These are phyloP conservation scores for Thyridium curvatum DNA, from an alignment of 2,329 filamentous ascomycete species.

Conservation along the genomic window DNA sequence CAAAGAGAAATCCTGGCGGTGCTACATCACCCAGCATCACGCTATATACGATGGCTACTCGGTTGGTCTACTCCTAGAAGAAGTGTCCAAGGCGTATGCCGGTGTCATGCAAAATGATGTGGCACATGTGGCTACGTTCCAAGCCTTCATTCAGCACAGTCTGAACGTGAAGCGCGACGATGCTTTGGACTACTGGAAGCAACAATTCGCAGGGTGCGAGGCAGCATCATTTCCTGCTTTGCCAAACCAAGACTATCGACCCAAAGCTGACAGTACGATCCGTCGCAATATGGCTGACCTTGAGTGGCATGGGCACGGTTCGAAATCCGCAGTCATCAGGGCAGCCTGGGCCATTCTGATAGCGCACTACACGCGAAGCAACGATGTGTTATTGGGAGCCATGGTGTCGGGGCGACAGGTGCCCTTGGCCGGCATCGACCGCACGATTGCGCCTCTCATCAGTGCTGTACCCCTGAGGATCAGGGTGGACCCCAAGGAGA, in stretches of 20 bases:
- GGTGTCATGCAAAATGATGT: constrained; percentile 14
- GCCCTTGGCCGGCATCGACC: constrained; percentile 15
- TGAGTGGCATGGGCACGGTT: neutral
- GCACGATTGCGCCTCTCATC: constrained; percentile 21
- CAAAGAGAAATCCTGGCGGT: constrained; percentile 29
- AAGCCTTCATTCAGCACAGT: constrained; percentile 43
- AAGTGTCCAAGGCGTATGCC: constrained; percentile 37
- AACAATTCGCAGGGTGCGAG: constrained; percentile 36
- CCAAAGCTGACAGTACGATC: constrained; percentile 44
- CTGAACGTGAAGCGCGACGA: constrained; percentile 24
- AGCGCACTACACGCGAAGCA: constrained; percentile 42
- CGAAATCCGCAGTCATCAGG: constrained; percentile 31
- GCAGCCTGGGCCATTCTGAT: constrained; percentile 53
- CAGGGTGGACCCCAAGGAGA: constrained; percentile 4
- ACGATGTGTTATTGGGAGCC: constrained; percentile 53
- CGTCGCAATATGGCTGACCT: constrained; percentile 41
- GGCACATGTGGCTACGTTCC: constrained; percentile 33
- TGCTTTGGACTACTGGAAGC: constrained; percentile 39
- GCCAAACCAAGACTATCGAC: constrained; percentile 40
- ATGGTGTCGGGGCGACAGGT: constrained; percentile 37
- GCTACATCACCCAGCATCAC: constrained; percentile 51
- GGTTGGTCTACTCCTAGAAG: constrained; percentile 41
- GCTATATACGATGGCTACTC: constrained; percentile 52
- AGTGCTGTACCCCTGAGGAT: constrained; percentile 20
- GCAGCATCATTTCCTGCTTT: constrained; percentile 40